phyloP scores from a whole-genome alignment of 163 green algal genomes.

The Scenedesmus sp. region DNA sequence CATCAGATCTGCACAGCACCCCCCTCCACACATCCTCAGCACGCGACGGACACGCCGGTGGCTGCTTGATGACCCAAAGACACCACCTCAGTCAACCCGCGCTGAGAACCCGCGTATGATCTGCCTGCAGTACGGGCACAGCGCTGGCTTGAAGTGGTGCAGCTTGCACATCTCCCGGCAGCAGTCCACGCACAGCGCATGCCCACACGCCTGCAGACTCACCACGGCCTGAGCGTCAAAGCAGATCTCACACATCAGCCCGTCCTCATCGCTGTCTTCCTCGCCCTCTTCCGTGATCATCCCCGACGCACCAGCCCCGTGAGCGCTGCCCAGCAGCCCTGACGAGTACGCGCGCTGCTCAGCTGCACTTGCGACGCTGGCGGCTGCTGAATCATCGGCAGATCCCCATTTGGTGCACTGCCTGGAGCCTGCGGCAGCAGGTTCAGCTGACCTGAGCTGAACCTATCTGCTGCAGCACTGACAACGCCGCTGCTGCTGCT shows the following conservation, averaged over 20 bases:
- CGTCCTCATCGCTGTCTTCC: conserved; percentile 17
- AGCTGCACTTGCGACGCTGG: not conserved
- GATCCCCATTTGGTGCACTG: not conserved
- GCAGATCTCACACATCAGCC: conserved; percentile 49
- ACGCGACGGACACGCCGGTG: not conserved
- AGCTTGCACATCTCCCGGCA: conserved; percentile 63
- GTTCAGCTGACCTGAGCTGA: not conserved
- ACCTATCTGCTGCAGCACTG: not conserved
- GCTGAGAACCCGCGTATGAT: conserved; percentile 43
- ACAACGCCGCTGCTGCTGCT: not conserved
- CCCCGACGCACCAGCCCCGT: not conserved
- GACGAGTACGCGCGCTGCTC: no score
- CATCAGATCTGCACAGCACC: no score
- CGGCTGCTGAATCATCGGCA: conserved; percentile 22
- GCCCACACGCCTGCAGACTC: conserved; percentile 48
- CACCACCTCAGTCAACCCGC: not conserved
- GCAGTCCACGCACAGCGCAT: conserved; percentile 62
- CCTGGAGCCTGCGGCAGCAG: not conserved
- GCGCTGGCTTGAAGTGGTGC: conserved; percentile 63
- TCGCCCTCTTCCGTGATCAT: conserved; percentile 1
- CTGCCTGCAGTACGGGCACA: conserved; percentile 66
- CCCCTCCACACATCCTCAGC: not conserved
- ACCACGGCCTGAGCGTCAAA: conserved; percentile 38
- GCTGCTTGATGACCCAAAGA: not conserved
- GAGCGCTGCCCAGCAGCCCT: not conserved